A percentile compares a stretch with the other conserved stretches of the same genome.
Evolutionary conservation across 2,329 filamentous ascomycete species (phyloP).

Genomic region (Seiridium cupressi): DNA sequence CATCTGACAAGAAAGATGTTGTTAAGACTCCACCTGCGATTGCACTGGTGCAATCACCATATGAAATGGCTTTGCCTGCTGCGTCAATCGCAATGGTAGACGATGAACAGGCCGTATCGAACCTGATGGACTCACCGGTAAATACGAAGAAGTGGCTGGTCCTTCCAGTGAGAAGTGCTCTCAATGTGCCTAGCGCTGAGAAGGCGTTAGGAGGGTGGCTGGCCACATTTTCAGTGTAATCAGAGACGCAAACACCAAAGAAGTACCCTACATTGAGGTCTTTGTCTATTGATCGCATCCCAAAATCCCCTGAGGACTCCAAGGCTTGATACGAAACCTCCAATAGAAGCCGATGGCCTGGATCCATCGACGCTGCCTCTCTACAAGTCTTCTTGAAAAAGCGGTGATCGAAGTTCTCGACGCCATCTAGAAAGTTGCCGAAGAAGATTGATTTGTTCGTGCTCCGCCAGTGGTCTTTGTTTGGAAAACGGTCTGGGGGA

Average conservation of each 20-base stretch:
- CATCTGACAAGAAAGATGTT: no score
- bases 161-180: conserved; percentile 29
- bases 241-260: conserved; percentile 42
- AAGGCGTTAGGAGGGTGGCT: conserved; percentile 28
- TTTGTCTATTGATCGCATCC: conserved; percentile 9
- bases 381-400: conserved; percentile 22
- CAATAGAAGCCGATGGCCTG: conserved; percentile 61
- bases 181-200: conserved; percentile 18
- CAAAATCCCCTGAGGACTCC: conserved; percentile 51
- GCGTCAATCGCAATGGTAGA: conserved; percentile 18
- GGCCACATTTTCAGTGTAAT: conserved; percentile 51
- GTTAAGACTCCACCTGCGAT: conserved; percentile 53
- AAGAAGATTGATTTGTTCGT: not conserved
- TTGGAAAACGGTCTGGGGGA: not conserved
- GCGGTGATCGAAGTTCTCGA: conserved; percentile 13
- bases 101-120: conserved; percentile 29
- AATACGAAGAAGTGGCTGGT: conserved; percentile 35
- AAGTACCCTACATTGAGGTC: conserved; percentile 12
- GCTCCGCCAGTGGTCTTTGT: not conserved
- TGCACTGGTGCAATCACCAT: conserved; percentile 61
- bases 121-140: conserved; percentile 22
- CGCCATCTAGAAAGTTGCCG: not conserved
- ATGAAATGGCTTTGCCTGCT: conserved; percentile 58
- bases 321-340: conserved; percentile 66
- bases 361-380: conserved; percentile 48